Evolutionary conservation across 805 yeast species (phyloP), one percentile per base, ranked within the genome.

Genomic region (Hanseniaspora lachancei): DNA sequence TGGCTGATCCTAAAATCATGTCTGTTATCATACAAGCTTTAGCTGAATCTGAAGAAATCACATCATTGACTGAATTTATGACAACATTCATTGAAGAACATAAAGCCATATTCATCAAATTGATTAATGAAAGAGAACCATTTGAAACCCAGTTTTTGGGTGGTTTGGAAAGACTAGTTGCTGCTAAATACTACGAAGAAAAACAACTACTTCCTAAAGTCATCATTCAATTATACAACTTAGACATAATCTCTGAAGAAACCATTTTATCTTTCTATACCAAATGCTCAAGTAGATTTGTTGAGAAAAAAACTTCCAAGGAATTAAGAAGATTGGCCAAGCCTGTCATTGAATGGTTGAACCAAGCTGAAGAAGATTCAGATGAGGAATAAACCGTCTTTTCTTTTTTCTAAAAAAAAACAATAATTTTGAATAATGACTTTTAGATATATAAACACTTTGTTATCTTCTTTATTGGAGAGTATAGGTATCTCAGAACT

Each of bases 281-380:
- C 53, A 68, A 89, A 81, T 71, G 89, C 86, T 85, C 95, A 54
- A 89, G 89, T 76, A 89, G 89, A 71, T 93, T 83, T 65, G 96
- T 93, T 58, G 86, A 95, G 59, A 93, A 91, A 74, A 95, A 88
- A 48, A 77, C 81, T 36, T 84, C 95, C 54, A 91, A 91, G 75
- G 91, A 86, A 77, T 95, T 89, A 52, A 86, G 96, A 72, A 86
- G 82, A 72, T 93, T 96, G 47, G 97, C 97, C 59, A 89, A 89
- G 72, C 95, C 97, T 34, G 93, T 93, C 73, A 74, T 93, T 60
- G 81, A 84, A 62, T 93, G 98, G 98, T 79, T 93, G 62, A 83
- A 88, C 67, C 89, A 86, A 70, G 97, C 98, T 58, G 96, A 88
- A 62, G 84, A 81, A 68, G 91, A 83, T 60, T 77, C 77, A 61